Evolutionary conservation across 345 rosid genomes (phyloP), one percentile per base, ranked within the genome.

Genomic region (Pelargonium nanum): DNA sequence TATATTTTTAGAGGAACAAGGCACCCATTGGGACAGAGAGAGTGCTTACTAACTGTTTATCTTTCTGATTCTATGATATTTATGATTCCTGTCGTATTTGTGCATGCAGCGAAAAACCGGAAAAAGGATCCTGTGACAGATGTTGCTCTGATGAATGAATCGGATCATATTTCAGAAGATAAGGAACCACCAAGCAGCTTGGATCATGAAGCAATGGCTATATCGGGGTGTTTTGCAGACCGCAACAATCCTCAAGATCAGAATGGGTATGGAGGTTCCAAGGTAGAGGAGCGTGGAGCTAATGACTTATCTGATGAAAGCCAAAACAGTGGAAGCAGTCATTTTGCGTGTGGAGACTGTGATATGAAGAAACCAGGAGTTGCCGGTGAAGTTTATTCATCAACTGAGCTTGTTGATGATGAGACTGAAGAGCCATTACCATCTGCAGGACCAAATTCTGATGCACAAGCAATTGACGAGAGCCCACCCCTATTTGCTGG

Each of bases 31-130:
- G n/a, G n/a, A n/a, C n/a, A n/a, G n/a, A n/a, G n/a, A n/a, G n/a
- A n/a, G n/a, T n/a, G n/a, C n/a, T n/a, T n/a, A n/a, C n/a, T n/a
- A n/a, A n/a, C n/a, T n/a, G n/a, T n/a, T n/a, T n/a, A n/a, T n/a
- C n/a, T n/a, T 28, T 28, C 32, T 2, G 32, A 28, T 40, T 40
- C 15, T 12, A 7, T 6, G 48, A 40, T 7, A 12, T 40, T 40
- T 40, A 55, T 22, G 16, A 5, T 25, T 22, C 4, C 3, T 55
- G 20, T 22, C 2, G 26, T 22, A 21, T 25, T 22, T 22, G 57
- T 8, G 26, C 34, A 12, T 75, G 66, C 84, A 87, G 96, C 81
- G 0, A 91, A 91, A 79, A 64, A 23, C 30, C 66, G 62, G 45
- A 82, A 32, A 62, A 58, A 66, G n/a, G 64, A 71, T 65, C 63